These are phyloP conservation scores for Calocybe gambosa DNA, from an alignment of 1,284 basidiomycete species.

Conservation along the genomic window DNA sequence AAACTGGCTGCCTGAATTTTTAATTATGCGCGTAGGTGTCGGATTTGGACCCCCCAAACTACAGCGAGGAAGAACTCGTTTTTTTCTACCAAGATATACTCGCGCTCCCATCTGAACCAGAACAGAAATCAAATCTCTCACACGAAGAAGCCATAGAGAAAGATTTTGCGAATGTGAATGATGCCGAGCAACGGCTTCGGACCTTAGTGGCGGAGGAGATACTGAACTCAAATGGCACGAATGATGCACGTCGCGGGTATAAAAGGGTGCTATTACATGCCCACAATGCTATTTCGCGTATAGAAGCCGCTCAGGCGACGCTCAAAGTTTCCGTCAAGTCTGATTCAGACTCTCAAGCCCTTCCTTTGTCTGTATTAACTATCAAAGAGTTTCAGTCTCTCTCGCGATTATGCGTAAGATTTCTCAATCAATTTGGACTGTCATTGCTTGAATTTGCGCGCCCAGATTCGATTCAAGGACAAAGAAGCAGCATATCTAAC, in stretches of 20 bases:
- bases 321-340: constrained; percentile 8
- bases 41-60: constrained; percentile 28
- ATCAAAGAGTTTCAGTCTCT: constrained; percentile 48
- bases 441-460: background rate
- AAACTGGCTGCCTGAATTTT: background rate
- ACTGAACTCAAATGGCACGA: constrained; percentile 3
- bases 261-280: constrained; percentile 24
- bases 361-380: constrained; percentile 39
- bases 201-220: background rate
- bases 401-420: constrained; percentile 33
- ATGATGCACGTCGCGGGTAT: constrained; percentile 16
- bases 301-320: constrained; percentile 22
- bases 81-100: constrained; percentile 50
- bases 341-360: constrained; percentile 11
- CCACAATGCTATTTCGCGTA: constrained; percentile 23
- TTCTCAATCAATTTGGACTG: constrained; percentile 1
- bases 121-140: constrained; percentile 11
- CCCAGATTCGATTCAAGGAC: constrained; percentile 29
- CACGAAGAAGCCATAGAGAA: constrained; percentile 14
- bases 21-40: constrained; percentile 13
- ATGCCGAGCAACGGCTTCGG: constrained; percentile 11
- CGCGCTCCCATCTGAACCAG: constrained; percentile 25
- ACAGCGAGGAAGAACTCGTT: constrained; percentile 45
- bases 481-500: constrained; percentile 27
- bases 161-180: constrained; percentile 20